Evolutionary conservation across 257 asterid genomes (phyloP).

Genomic region (Forsythia suspensa): DNA sequence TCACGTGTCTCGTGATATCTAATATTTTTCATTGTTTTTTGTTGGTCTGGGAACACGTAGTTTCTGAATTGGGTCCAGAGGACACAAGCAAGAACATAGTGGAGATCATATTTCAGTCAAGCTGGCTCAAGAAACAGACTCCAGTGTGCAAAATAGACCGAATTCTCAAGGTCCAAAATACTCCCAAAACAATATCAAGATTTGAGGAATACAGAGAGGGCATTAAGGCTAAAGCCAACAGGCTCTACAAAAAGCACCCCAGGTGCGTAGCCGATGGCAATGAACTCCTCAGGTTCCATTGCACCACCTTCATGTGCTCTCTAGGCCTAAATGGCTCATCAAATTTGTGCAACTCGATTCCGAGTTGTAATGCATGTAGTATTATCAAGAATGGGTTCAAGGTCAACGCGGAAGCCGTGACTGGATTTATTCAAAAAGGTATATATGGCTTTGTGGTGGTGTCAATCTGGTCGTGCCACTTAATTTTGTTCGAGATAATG

Average conservation of each 20-base stretch:
- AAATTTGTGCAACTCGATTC: constrained; percentile 71
- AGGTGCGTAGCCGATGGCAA: constrained; percentile 93
- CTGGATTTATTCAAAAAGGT: constrained; percentile 34
- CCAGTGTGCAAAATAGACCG: constrained; percentile 86
- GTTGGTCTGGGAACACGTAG: constrained; percentile 23
- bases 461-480: neutral
- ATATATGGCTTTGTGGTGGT: neutral
- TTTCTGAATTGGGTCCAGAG: constrained; percentile 74
- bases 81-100: constrained; percentile 95
- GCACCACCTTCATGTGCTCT: constrained; percentile 75
- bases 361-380: constrained; percentile 59
- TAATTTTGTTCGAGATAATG: neutral
- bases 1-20: too few relatives aligned
- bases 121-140: constrained; percentile 75
- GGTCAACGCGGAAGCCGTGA: constrained; percentile 26
- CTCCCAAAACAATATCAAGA: constrained; percentile 67
- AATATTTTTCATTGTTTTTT: neutral
- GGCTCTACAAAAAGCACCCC: constrained; percentile 72
- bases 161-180: constrained; percentile 72
- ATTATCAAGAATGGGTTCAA: constrained; percentile 71
- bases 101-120: constrained; percentile 91
- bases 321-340: constrained; percentile 84
- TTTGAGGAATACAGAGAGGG: constrained; percentile 83
- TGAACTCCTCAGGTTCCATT: constrained; percentile 82
- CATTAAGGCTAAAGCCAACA: constrained; percentile 71